These are phyloP conservation scores for Debaryomyces maramus DNA, from an alignment of 805 yeast genomes.

Conservation along the genomic window DNA sequence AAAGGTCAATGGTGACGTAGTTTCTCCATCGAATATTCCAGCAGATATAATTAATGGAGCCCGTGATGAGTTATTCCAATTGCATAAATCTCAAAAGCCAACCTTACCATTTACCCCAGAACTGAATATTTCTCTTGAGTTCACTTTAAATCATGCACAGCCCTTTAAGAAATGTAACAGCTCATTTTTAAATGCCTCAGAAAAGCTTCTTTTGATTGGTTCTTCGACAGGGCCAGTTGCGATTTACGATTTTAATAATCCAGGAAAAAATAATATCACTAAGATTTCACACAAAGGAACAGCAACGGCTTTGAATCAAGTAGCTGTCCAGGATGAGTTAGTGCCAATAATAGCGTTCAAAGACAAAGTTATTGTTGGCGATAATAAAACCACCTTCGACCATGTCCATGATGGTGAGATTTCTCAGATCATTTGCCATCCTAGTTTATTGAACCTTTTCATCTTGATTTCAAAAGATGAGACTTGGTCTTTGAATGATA, in stretches of 20 bases:
- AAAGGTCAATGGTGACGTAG: background rate
- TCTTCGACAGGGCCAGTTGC: constrained; percentile 16
- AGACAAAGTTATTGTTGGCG: constrained; percentile 15
- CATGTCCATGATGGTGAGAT: constrained; percentile 12
- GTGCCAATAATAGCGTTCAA: constrained; percentile 22
- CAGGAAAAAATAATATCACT: constrained; percentile 9
- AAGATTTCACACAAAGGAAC: constrained; percentile 16
- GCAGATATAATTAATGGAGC: constrained; percentile 26
- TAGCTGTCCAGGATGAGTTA: constrained; percentile 9
- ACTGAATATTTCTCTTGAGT: constrained; percentile 12
- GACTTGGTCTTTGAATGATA: constrained; percentile 19
- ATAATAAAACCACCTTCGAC: constrained; percentile 4
- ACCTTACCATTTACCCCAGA: constrained; percentile 17
- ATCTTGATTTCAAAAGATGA: constrained; percentile 23
- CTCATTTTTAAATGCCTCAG: constrained; percentile 5
- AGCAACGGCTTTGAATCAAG: constrained; percentile 13
- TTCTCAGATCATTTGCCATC: constrained; percentile 31
- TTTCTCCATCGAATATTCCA: constrained; percentile 14
- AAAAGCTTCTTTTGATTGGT: constrained; percentile 9
- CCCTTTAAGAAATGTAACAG: constrained; percentile 13
- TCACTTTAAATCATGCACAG: constrained; percentile 6
- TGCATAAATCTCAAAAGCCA: constrained; percentile 37
- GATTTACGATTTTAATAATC: constrained; percentile 8
- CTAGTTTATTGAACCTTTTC: constrained; percentile 27
- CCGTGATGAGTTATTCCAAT: constrained; percentile 31